phyloP scores from a whole-genome alignment of 2,329 filamentous ascomycete species.

The Aspergillus fructus region DNA sequence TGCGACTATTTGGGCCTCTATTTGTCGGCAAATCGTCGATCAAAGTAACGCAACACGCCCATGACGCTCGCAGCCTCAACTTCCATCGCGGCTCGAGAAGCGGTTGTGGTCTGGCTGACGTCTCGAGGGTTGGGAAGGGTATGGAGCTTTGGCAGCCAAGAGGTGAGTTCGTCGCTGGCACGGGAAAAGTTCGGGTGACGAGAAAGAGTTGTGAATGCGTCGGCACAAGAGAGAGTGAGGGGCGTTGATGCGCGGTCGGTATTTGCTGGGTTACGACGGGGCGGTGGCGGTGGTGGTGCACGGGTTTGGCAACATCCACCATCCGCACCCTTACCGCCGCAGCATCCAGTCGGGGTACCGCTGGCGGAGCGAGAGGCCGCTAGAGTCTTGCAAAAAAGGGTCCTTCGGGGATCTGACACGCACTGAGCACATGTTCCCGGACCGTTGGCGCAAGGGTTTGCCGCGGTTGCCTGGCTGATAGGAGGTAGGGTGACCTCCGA shows the following conservation, averaged over 20 bases:
- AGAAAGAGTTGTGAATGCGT: constrained; percentile 75
- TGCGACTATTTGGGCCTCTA: constrained; percentile 16
- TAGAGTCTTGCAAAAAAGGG: constrained; percentile 78
- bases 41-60: constrained; percentile 80
- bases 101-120: constrained; percentile 21
- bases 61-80: constrained; percentile 82
- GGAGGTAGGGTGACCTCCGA: constrained; percentile 49
- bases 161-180: constrained; percentile 71
- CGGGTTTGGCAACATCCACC: constrained; percentile 63
- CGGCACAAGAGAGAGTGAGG: constrained; percentile 69
- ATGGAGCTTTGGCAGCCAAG: constrained; percentile 72
- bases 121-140: constrained; percentile 49
- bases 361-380: constrained; percentile 57
- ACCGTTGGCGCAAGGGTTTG: constrained; percentile 59
- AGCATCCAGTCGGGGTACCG: constrained; percentile 52
- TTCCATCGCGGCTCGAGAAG: constrained; percentile 61
- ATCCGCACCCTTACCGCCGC: constrained; percentile 58
- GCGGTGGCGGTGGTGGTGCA: constrained; percentile 26
- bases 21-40: constrained; percentile 63
- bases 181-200: constrained; percentile 74
- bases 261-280: constrained; percentile 8
- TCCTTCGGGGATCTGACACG: constrained; percentile 72
- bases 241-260: constrained; percentile 23
- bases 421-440: constrained; percentile 80
- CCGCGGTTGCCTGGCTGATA: constrained; percentile 35